Evolutionary conservation across 2,329 filamentous ascomycete genomes (phyloP).

Genomic region (Fusarium neocosmosporiellum): DNA sequence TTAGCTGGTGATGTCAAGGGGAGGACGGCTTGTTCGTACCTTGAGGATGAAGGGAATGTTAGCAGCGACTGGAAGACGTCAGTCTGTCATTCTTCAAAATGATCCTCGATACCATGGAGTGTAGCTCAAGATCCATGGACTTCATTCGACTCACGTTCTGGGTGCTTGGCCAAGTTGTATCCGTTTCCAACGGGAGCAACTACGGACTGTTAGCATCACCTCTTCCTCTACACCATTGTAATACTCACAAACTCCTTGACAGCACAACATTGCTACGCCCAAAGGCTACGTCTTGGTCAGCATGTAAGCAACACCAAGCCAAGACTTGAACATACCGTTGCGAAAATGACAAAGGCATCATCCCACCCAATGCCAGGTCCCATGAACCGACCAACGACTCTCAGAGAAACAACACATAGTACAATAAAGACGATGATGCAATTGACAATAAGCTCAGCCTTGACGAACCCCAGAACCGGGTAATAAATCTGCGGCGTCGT

Average conservation of each 20-base stretch:
- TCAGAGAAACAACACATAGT: slow-evolving; percentile 41
- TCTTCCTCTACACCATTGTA: rapidly evolving
- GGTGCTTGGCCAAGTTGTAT: slow-evolving; percentile 26
- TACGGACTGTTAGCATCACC: background rate
- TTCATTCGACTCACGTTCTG: slow-evolving; percentile 38
- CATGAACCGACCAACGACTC: slow-evolving; percentile 43
- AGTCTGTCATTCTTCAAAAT: background rate
- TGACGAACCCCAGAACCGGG: slow-evolving; percentile 39
- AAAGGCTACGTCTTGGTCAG: slow-evolving; percentile 37
- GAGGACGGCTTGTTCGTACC: background rate
- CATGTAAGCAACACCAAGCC: too few species aligned
- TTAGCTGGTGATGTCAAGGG: background rate
- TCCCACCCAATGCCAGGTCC: slow-evolving; percentile 50
- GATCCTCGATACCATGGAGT: too few species aligned
- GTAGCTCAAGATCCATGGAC: too few species aligned
- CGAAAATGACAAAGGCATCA: slow-evolving; percentile 45
- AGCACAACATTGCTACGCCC: slow-evolving; percentile 42
- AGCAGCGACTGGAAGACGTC: slow-evolving; percentile 2
- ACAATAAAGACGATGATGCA: slow-evolving; percentile 46
- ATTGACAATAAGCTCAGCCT: slow-evolving; percentile 46
- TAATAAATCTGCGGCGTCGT: slow-evolving; percentile 25
- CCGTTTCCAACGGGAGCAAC: slow-evolving; percentile 43
- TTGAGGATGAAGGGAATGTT: slow-evolving; percentile 45
- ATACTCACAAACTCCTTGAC: slow-evolving; percentile 42
- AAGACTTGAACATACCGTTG: slow-evolving; percentile 23